These are phyloP conservation scores for Chlorella sp. DNA, from an alignment of 139 green algal species.

Conservation along the genomic window DNA sequence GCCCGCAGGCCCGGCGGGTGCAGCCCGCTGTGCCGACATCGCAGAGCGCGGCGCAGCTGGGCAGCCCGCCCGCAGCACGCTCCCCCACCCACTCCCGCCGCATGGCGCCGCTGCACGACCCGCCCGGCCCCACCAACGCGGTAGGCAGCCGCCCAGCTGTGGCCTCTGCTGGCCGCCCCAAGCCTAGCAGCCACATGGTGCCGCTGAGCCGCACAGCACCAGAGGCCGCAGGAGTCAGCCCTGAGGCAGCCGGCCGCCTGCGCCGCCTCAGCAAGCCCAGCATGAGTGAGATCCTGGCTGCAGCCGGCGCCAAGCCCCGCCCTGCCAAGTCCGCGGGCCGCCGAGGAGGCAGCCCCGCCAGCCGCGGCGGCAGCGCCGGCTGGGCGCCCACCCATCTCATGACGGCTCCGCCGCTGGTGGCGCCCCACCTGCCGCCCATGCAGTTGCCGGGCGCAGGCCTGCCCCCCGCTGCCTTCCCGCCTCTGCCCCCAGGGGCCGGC, in stretches of 20 bases:
- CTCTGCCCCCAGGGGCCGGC: too few relatives aligned
- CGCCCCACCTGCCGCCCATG: not conserved
- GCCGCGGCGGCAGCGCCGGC: too few relatives aligned
- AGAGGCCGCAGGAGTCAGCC: not conserved
- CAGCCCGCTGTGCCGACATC: not conserved
- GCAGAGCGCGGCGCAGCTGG: not conserved
- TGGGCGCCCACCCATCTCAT: not conserved
- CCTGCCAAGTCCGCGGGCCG: too few relatives aligned
- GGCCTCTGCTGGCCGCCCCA: not conserved
- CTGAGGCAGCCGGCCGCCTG: not conserved
- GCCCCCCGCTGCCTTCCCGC: not conserved
- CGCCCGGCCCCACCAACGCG: not conserved
- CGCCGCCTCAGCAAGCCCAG: conserved; percentile 22
- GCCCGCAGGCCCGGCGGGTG: not conserved
- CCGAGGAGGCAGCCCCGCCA: not conserved
- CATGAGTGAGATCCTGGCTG: conserved; percentile 9
- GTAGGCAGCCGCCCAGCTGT: not conserved
- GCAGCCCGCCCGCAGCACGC: not conserved
- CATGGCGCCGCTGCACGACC: conserved; percentile 5
- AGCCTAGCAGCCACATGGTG: not conserved
- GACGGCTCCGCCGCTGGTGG: not conserved
- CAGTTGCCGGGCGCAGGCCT: not conserved
- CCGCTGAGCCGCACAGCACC: not conserved
- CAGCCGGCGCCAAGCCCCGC: not conserved
- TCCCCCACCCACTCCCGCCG: not conserved